These are phyloP conservation scores for Fraxinus baroniana DNA, from an alignment of 305 asterid genomes.

Conservation along the genomic window DNA sequence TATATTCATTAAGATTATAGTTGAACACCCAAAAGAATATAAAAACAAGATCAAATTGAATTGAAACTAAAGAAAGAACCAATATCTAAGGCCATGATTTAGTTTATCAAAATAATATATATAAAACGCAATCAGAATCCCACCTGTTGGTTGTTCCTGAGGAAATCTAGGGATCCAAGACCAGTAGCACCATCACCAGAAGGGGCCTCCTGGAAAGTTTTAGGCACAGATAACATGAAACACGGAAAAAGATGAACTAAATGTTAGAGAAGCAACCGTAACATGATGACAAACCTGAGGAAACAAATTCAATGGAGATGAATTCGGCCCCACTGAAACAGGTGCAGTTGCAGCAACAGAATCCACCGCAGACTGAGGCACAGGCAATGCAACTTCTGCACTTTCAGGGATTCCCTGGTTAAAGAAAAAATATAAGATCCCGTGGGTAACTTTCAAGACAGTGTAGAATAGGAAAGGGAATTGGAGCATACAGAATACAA, in stretches of 20 bases:
- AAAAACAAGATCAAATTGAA: not conserved
- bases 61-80: not conserved
- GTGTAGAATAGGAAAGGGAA: constrained; percentile 9
- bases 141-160: constrained; percentile 83
- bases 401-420: constrained; percentile 80
- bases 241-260: constrained; percentile 10
- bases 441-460: constrained; percentile 8
- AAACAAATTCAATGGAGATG: constrained; percentile 85
- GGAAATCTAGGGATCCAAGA: constrained; percentile 81
- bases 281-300: constrained; percentile 61
- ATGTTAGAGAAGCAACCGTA: constrained; percentile 15
- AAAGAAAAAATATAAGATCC: constrained; percentile 9
- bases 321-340: constrained; percentile 69
- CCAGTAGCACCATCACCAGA: constrained; percentile 55
- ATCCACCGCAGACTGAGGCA: constrained; percentile 42
- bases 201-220: constrained; percentile 49
- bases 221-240: constrained; percentile 21
- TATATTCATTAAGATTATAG: not conserved
- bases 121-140: constrained; percentile 8
- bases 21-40: not conserved
- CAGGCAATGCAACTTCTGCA: constrained; percentile 63
- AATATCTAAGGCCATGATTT: not conserved
- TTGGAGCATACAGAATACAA: constrained; percentile 63
- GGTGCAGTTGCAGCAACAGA: constrained; percentile 37
- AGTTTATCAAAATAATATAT: not conserved